phyloP scores from a whole-genome alignment of 2,329 filamentous ascomycete genomes.

The Monilinia polystroma region DNA sequence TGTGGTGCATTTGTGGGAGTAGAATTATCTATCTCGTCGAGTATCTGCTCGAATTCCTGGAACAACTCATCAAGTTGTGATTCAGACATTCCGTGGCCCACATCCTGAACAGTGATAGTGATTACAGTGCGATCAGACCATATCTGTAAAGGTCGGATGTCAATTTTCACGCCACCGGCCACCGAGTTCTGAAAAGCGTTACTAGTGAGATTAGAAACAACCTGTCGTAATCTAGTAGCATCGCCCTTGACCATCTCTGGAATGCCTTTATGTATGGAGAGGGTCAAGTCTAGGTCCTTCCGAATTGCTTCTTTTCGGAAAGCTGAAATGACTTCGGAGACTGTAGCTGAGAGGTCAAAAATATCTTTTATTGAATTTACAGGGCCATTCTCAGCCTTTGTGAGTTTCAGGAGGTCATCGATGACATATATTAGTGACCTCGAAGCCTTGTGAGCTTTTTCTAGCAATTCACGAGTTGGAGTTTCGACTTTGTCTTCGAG shows the following conservation, averaged over 20 bases:
- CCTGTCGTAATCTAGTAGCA: slow-evolving; percentile 29
- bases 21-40: slow-evolving; percentile 45
- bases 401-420: slow-evolving; percentile 85
- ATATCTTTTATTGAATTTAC: slow-evolving; percentile 76
- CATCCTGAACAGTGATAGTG: slow-evolving; percentile 30
- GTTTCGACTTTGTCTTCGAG: slow-evolving; percentile 75
- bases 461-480: slow-evolving; percentile 81
- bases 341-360: slow-evolving; percentile 69
- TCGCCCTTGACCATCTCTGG: slow-evolving; percentile 31
- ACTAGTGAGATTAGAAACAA: slow-evolving; percentile 31
- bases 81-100: slow-evolving; percentile 31
- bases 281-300: slow-evolving; percentile 24
- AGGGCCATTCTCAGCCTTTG: slow-evolving; percentile 81
- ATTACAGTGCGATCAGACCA: slow-evolving; percentile 26
- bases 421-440: slow-evolving; percentile 93
- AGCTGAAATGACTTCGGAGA: slow-evolving; percentile 72
- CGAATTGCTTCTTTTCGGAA: slow-evolving; percentile 70
- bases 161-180: slow-evolving; percentile 31
- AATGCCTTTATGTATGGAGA: slow-evolving; percentile 28
- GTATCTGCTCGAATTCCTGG: slow-evolving; percentile 59
- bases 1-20: background rate
- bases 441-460: slow-evolving; percentile 83
- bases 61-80: slow-evolving; percentile 56
- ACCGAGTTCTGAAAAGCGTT: slow-evolving; percentile 33
- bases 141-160: slow-evolving; percentile 26